These are phyloP conservation scores for Hypericum androsaemum DNA, from an alignment of 345 rosid genomes.

Conservation along the genomic window DNA sequence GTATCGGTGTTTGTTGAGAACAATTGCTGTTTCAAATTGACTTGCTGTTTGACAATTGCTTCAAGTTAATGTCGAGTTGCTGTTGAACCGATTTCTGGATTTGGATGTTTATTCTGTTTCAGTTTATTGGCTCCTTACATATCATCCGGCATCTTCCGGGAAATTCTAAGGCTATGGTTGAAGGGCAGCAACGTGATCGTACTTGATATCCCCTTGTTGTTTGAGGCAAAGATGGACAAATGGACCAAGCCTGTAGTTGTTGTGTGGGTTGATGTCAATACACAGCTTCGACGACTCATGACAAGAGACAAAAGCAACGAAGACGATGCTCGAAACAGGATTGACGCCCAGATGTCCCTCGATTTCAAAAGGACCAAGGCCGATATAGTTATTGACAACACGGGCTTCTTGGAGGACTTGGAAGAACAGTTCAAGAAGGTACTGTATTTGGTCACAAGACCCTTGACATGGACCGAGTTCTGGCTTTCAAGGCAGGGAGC, in stretches of 20 bases:
- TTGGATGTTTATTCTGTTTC: slow-evolving; percentile 12
- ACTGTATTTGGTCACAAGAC: slow-evolving; percentile 43
- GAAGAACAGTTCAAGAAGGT: slow-evolving; percentile 45
- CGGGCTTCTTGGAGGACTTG: slow-evolving; percentile 58
- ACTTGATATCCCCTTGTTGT: slow-evolving; percentile 73
- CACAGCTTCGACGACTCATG: slow-evolving; percentile 64
- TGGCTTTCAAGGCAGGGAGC: slow-evolving; percentile 86
- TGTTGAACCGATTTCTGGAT: not conserved
- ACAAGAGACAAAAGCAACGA: slow-evolving; percentile 49
- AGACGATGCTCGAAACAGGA: slow-evolving; percentile 74
- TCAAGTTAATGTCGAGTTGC: no score
- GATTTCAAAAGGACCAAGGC: slow-evolving; percentile 61
- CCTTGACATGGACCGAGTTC: slow-evolving; percentile 74
- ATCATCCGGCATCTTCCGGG: slow-evolving; percentile 59
- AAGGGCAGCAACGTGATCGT: slow-evolving; percentile 59
- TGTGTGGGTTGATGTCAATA: slow-evolving; percentile 64
- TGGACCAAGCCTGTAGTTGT: slow-evolving; percentile 79
- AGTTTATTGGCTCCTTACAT: slow-evolving; percentile 76
- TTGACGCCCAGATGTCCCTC: slow-evolving; percentile 69
- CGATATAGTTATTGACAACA: slow-evolving; percentile 68
- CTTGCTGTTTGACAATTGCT: slow-evolving; percentile 1
- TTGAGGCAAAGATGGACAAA: slow-evolving; percentile 73
- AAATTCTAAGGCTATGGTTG: slow-evolving; percentile 61
- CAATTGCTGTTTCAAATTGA: no score
- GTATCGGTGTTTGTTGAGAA: no score